Conservation (phyloP, 106 monocot species). For the Apostasia shenzhenica region DNA sequence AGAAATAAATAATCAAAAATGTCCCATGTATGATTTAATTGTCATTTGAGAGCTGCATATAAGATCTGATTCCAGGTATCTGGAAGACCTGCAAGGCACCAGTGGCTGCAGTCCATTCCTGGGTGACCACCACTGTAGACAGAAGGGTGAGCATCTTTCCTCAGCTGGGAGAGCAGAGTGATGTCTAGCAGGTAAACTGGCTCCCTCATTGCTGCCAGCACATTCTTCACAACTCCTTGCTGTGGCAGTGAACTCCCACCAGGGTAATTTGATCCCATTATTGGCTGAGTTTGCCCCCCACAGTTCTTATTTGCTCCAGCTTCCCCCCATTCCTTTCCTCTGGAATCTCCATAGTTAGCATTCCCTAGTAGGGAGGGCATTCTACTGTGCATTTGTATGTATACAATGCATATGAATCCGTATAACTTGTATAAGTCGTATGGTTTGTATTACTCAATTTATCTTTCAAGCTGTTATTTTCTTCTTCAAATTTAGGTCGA, state of each 20-base stretch:
- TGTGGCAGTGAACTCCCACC: slow-evolving; percentile 13
- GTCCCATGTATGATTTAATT: too few species aligned
- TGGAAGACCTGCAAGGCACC: slow-evolving; percentile 30
- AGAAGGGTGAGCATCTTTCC: slow-evolving; percentile 27
- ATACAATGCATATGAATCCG: too few species aligned
- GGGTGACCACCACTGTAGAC: slow-evolving; percentile 15
- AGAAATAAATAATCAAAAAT: too few species aligned
- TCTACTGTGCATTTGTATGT: too few species aligned
- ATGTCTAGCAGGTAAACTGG: slow-evolving; percentile 18
- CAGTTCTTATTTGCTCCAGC: slow-evolving; percentile 3
- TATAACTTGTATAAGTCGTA: too few species aligned
- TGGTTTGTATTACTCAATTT: too few species aligned
- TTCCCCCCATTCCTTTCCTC: slow-evolving; percentile 26
- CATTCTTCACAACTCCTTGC: slow-evolving; percentile 13
- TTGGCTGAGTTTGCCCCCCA: slow-evolving; percentile 16
- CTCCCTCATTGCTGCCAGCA: slow-evolving; percentile 10
- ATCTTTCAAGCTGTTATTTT: too few species aligned
- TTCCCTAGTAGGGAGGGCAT: too few species aligned
- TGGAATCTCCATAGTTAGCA: not conserved
- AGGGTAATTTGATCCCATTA: slow-evolving; percentile 6
- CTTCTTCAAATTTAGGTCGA: too few species aligned
- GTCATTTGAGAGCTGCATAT: not conserved
- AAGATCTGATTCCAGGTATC: slow-evolving; percentile 17
- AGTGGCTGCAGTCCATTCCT: slow-evolving; percentile 29
- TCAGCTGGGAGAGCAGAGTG: slow-evolving; percentile 24